These are phyloP conservation scores for Rugosomyces carneus DNA, from an alignment of 1,284 basidiomycete species.

Conservation along the genomic window DNA sequence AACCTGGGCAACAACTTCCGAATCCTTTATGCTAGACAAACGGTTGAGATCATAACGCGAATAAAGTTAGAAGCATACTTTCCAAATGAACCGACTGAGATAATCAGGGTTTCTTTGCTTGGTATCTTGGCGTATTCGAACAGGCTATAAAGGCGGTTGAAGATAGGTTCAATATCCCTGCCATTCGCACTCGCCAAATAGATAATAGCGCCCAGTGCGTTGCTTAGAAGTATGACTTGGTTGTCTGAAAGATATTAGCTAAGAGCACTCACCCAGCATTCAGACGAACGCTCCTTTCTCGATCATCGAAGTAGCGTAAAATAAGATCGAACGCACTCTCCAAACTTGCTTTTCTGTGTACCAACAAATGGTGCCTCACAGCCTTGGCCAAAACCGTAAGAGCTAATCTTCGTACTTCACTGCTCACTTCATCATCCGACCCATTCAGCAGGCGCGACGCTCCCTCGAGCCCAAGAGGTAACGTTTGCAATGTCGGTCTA, in stretches of 20 bases:
- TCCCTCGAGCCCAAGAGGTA: conserved; percentile 33
- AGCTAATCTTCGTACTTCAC: conserved; percentile 38
- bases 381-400: conserved; percentile 39
- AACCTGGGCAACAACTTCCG: conserved; percentile 51
- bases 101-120: conserved; percentile 54
- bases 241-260: conserved; percentile 3
- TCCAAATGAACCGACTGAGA: conserved; percentile 56
- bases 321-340: conserved; percentile 35
- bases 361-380: conserved; percentile 41
- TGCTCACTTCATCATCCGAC: conserved; percentile 36
- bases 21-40: conserved; percentile 38
- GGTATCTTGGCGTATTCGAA: conserved; percentile 38
- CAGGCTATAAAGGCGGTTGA: conserved; percentile 41
- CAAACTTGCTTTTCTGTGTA: conserved; percentile 29
- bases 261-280: conserved; percentile 54
- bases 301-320: conserved; percentile 43
- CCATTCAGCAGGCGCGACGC: conserved; percentile 43
- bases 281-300: conserved; percentile 54
- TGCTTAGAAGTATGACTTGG: conserved; percentile 4
- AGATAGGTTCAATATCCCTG: conserved; percentile 35
- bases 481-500: conserved; percentile 25
- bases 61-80: conserved; percentile 37
- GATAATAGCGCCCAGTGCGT: conserved; percentile 44
- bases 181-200: conserved; percentile 31
- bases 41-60: neutral